Percentiles rank a stretch among this genome's conserved stretches.
Conservation (phyloP, 1,139 yeast species). For the Eremothecium sinecaudum region DNA sequence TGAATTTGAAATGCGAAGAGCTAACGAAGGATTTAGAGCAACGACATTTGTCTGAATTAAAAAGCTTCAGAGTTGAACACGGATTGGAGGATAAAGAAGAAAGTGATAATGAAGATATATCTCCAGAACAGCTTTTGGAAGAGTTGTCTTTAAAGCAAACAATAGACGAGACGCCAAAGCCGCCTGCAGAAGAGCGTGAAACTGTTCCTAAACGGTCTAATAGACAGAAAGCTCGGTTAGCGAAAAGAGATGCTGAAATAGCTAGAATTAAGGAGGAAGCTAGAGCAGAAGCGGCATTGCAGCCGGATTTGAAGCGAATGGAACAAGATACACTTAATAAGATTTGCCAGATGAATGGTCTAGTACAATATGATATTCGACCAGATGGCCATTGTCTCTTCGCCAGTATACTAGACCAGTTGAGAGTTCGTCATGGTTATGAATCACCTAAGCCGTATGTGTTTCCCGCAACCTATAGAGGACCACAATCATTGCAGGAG, state of each 20-base stretch:
- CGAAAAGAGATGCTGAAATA: conserved; percentile 63
- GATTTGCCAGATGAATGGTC: conserved; percentile 40
- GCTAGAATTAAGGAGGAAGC: conserved; percentile 62
- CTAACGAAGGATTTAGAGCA: conserved; percentile 47
- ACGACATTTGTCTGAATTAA: conserved; percentile 47
- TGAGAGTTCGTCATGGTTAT: conserved; percentile 42
- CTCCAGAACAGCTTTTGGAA: conserved; percentile 58
- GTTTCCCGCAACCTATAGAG: conserved; percentile 8
- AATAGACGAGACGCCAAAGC: conserved; percentile 8
- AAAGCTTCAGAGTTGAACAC: conserved; percentile 13
- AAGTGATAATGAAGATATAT: conserved; percentile 36
- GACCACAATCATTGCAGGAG: conserved; percentile 5
- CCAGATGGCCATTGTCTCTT: conserved; percentile 96
- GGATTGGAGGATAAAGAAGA: conserved; percentile 14
- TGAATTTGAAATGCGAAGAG: conserved; percentile 45
- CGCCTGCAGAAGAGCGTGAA: conserved; percentile 9
- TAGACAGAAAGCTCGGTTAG: conserved; percentile 75
- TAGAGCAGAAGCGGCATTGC: conserved; percentile 51
- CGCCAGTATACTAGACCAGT: conserved; percentile 76
- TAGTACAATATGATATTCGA: conserved; percentile 53
- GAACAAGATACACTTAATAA: conserved; percentile 58
- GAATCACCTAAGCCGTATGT: conserved; percentile 1
- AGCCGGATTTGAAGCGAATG: conserved; percentile 58
- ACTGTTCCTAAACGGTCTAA: conserved; percentile 42
- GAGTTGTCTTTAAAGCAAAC: conserved; percentile 37